Evolutionary conservation across 345 rosid species (phyloP), one percentile per base, ranked within the genome.

Genomic region (Camelina sativa): DNA sequence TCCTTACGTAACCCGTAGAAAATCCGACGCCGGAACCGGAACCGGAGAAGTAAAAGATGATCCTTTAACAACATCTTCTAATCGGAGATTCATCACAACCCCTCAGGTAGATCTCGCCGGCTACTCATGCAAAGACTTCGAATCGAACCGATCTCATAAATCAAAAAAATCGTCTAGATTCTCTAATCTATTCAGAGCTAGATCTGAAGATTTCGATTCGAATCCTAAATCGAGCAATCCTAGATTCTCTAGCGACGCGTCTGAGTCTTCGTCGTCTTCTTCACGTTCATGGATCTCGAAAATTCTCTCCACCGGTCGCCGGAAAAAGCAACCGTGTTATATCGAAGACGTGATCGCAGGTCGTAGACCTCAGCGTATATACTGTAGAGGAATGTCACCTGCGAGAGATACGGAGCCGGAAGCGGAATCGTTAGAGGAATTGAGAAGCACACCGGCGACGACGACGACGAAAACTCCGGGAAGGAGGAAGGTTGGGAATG

Each of bases 311-410:
- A 46, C 81, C 22, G 80, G 87, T 67, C 77, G 20, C 0, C 73
- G 79, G 40, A 88, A 80, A 72, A 84, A 80, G 72, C 85, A 84
- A 64, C 62, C 86, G 76, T 77, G 64, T 28, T 65, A 80, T 44
- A 15, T 57, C 19, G 90, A 80, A 34, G 79, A 82, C 17, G 66
- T 32, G 1, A n/a, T 80, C 50, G 37, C 59, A 25, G 74, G 75
- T 5, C 82, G 80, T 11, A 76, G 66, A 57, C 82, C 80, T 32
- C 72, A 80, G 23, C 76, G 79, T 41, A 73, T 78, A 6, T 22
- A 68, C 23, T 82, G 84, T 67, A 86, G 89, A 22, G 97, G 97
- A 77, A 87, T 94, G 96, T 94, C 98, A n/a, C 98, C 96, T 1
- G 87, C 79, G 23, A 62, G 77, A 32, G 86, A 78, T 19, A 40